phyloP scores from a whole-genome alignment of 306 rosid species.

The Malus sieversii region DNA sequence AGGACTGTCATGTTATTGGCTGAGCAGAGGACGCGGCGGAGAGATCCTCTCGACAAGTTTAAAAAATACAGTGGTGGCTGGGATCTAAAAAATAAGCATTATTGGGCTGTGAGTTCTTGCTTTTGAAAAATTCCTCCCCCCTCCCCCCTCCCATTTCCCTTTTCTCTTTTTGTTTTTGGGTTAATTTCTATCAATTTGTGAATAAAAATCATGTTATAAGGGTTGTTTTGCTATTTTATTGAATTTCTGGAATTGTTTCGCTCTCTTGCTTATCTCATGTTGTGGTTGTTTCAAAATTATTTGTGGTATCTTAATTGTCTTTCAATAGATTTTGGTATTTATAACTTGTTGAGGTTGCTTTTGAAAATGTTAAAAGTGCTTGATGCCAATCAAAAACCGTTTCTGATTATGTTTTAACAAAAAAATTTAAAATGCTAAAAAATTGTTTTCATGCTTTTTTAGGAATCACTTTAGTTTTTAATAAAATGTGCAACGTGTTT shows the following conservation, averaged over 20 bases:
- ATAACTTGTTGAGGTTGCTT: not conserved
- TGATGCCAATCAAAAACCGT: too few relatives aligned
- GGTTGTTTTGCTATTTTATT: not conserved
- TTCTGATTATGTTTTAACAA: too few relatives aligned
- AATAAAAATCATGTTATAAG: not conserved
- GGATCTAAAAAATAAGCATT: slow-evolving; percentile 52
- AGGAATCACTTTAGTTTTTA: not conserved
- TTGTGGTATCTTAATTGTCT: too few relatives aligned
- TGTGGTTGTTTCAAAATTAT: not conserved
- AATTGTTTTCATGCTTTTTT: not conserved
- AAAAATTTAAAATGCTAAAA: too few relatives aligned
- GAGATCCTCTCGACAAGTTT: slow-evolving; percentile 41
- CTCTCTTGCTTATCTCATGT: not conserved
- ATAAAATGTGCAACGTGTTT: not conserved
- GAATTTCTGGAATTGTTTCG: not conserved
- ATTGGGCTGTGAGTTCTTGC: slow-evolving; percentile 44
- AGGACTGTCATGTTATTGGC: slow-evolving; percentile 49
- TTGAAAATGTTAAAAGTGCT: too few relatives aligned
- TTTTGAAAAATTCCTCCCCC: not conserved
- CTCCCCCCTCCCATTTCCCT: not conserved
- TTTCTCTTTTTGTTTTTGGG: not conserved
- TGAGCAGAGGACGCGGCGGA: slow-evolving; percentile 38
- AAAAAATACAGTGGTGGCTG: slow-evolving; percentile 61
- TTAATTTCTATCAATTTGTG: not conserved
- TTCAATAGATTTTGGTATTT: too few relatives aligned